phyloP scores from a whole-genome alignment of 495 filamentous ascomycete species.

The Xylaria flabelliformis region DNA sequence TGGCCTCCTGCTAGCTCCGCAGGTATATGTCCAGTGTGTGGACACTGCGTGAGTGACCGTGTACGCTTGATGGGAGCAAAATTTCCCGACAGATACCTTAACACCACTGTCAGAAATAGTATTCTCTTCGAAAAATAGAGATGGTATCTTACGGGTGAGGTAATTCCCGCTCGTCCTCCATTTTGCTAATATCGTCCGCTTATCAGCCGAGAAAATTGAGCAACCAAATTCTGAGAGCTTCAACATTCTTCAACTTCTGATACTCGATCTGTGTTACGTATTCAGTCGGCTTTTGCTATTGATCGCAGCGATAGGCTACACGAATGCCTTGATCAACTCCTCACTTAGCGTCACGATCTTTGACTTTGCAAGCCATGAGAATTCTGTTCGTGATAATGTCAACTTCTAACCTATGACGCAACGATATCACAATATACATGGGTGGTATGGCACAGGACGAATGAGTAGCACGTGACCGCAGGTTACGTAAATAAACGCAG shows the following conservation, averaged over 20 bases:
- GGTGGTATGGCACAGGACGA: neutral
- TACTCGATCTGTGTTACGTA: neutral
- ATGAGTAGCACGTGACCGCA: no score
- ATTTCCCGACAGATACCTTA: constrained; percentile 63
- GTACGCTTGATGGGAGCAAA: constrained; percentile 65
- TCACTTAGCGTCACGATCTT: neutral
- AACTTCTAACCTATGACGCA: constrained; percentile 3
- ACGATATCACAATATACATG: neutral
- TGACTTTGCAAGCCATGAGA: neutral
- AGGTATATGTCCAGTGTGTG: constrained; percentile 61
- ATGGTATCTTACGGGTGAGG: constrained; percentile 22
- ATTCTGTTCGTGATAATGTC: neutral
- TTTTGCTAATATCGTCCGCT: neutral
- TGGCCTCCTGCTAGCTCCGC: constrained; percentile 65
- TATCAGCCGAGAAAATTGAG: neutral
- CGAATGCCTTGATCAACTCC: neutral
- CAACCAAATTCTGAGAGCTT: neutral
- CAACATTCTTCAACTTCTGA: neutral
- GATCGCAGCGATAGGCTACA: no score
- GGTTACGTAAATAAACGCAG: no score
- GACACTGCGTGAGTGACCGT: constrained; percentile 56
- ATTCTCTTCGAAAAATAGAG: neutral
- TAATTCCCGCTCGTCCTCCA: constrained; percentile 14
- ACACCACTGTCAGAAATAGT: neutral
- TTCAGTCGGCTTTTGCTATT: neutral